Evolutionary conservation across 495 filamentous ascomycete genomes (phyloP), one percentile per base, ranked within the genome.

Genomic region (Aspergillus olivimuriae): DNA sequence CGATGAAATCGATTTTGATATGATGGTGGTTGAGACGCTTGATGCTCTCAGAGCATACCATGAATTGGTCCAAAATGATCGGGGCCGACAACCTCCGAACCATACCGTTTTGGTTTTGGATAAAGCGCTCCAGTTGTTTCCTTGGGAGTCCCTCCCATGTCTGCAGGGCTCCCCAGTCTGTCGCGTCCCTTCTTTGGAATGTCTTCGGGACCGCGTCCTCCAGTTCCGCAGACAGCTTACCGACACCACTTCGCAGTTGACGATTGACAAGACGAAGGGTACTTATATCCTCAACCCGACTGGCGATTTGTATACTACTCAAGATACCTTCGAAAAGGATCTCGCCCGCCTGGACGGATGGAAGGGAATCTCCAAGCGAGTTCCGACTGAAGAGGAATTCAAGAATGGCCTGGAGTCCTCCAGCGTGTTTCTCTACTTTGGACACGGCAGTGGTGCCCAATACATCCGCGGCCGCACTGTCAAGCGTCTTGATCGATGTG

Each of bases 1-100:
- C 66, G 94, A 97, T 57, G 92, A 98, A 66, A 84, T 98, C 53
- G 90, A 98, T 58, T 91, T 95, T 51, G 92, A 98, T 55, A 75
- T 80, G 60, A 89, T 96, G 73, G 79, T 85, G 12, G 71, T 96
- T 14, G 88, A 92, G 30, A 87, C 85, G 1, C 73, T 83, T 5
- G 88, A 94, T 58, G 86, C 88, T 4, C 65, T 97, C 14, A 74
- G 81, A 19, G 69, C 76, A 1, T 95, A 97, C 53, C 82, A 98
- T 52, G 73, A 78, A 18, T 72, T 72, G 18, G 65, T 62, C 5
- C 66, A 63, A 11, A 55, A 65, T 9, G 60, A 77, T 22, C 51
- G 61, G 2, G 59, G 59, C n/a, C 66, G 67, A 2, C 84, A 84
- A 52, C 82, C 79, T 2, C 84, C 89, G 33, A 75, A 73, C 15